Conservation (phyloP, 75 land plant genomes). For the Picea glauca region DNA sequence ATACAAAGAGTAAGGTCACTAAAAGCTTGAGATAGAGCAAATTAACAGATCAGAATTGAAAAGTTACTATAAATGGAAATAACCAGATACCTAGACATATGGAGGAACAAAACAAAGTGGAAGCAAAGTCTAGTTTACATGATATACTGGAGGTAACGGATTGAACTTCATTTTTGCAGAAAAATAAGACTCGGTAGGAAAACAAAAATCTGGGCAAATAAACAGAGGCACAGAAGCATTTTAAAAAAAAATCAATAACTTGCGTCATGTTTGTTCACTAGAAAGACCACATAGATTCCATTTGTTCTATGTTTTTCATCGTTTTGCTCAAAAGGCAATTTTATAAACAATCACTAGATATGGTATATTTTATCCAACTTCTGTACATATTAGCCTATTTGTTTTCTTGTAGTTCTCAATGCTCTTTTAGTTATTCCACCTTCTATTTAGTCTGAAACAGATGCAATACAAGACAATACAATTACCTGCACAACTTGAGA, state of each 20-base stretch:
- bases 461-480: background rate
- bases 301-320: background rate
- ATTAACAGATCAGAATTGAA: background rate
- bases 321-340: background rate
- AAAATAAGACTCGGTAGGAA: background rate
- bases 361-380: conserved; percentile 1
- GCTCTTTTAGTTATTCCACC: background rate
- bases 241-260: background rate
- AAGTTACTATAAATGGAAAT: background rate
- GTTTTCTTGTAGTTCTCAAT: background rate
- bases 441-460: too few relatives aligned
- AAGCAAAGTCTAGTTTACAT: too few relatives aligned
- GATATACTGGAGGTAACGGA: too few relatives aligned
- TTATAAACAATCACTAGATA: background rate
- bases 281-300: background rate
- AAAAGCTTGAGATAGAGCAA: background rate
- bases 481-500: conserved; percentile 60
- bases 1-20: conserved; percentile 2
- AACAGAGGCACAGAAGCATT: background rate
- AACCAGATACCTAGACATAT: background rate
- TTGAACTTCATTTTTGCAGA: background rate
- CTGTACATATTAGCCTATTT: background rate
- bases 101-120: too few relatives aligned
- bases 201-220: background rate
- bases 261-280: background rate